Evolutionary conservation across 2,329 filamentous ascomycete genomes (phyloP).

Genomic region (Zarea fungicola): DNA sequence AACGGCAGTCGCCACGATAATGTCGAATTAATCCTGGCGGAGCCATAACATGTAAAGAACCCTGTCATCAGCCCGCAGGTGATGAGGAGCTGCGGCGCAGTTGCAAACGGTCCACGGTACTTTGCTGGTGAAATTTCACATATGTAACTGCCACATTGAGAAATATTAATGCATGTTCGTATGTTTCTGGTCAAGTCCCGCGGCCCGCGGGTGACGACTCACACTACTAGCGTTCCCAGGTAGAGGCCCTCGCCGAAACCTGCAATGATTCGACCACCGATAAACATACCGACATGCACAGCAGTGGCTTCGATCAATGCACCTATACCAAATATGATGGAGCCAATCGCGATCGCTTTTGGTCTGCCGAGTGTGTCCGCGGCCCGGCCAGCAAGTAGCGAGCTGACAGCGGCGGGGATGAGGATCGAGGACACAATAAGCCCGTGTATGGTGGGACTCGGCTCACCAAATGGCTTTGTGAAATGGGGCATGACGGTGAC

Average conservation of each 20-base stretch:
- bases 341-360: conserved; percentile 28
- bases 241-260: conserved; percentile 40
- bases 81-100: conserved; percentile 47
- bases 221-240: conserved; percentile 53
- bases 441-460: conserved; percentile 37
- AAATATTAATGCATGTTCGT: too few relatives aligned
- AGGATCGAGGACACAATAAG: conserved; percentile 56
- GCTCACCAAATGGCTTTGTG: not conserved
- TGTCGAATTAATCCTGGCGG: conserved; percentile 38
- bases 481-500: conserved; percentile 6
- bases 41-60: conserved; percentile 58
- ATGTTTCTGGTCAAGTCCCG: too few relatives aligned
- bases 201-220: conserved; percentile 36
- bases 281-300: conserved; percentile 43
- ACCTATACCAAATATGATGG: conserved; percentile 47
- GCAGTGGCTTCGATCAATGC: conserved; percentile 47
- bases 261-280: conserved; percentile 49
- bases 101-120: conserved; percentile 44
- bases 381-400: conserved; percentile 52
- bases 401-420: conserved; percentile 51
- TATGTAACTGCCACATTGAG: conserved; percentile 37
- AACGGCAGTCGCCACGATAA: conserved; percentile 54
- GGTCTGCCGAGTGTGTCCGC: conserved; percentile 47
- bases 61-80: conserved; percentile 47
- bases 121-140: conserved; percentile 54